Base-by-base conservation (phyloP, 306 rosid species). In the Pyrus communis region DNA sequence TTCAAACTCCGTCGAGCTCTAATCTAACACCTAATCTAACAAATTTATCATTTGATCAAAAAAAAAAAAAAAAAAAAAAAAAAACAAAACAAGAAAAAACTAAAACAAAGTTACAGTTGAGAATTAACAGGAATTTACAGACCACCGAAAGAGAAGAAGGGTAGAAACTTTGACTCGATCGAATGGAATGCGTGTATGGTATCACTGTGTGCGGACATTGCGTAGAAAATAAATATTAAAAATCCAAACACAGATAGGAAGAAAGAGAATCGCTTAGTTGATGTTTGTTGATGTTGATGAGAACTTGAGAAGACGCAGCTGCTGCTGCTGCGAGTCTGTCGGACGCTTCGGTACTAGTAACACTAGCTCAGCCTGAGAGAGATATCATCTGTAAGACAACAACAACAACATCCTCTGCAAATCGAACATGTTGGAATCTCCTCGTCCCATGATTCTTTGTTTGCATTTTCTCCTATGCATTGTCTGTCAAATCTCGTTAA, bases 271-370 rank as follows among this genome's bases (percentile, higher is more conserved):
- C 12, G 33, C 7, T 17, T 12, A 13, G 66, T 15, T 31, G 66
- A 9, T 21, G 40, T 70, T 65, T 7, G 15, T 59, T 59, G 38
- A 15, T 27, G 14, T 64, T 64, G 23, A 64, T 64, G 69, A 64
- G 27, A 25, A 25, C 27, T 25, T 25, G 27, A 25, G 42, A 64
- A 64, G 21, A 3, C 14, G 25, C 23, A 2, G 40, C 42, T 11
- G 70, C 40, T 11, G 70, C 76, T 69, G 65, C 70, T 57, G 62
- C 62, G 58, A 45, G 28, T n/a, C 71, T 59, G 73, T 70, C 54
- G 19, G 31, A 64, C 69, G 43, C 43, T 33, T 4, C 5, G 77
- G 65, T 58, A 58, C 38, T 17, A 22, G 27, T 14, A 25, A 25
- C 27, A 25, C 27, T 25, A 71, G 75, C n/a, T 21, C 8, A 38